phyloP scores from a whole-genome alignment of 306 rosid genomes.

The Adenanthera pavonina region DNA sequence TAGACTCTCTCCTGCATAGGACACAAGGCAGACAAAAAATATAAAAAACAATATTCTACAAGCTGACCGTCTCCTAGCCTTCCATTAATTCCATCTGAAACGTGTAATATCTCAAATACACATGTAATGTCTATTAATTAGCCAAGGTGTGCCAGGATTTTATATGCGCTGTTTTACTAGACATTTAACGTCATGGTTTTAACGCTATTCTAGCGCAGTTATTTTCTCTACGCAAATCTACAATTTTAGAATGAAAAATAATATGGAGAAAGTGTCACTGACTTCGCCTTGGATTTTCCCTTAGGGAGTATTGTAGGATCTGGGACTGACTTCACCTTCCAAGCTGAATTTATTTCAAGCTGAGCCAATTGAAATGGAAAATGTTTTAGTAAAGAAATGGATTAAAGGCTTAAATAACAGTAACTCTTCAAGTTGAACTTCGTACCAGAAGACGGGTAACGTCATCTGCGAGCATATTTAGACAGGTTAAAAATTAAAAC shows the following conservation, averaged over 20 bases:
- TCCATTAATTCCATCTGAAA: background rate
- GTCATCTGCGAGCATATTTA: constrained; percentile 59
- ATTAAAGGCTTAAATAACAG: background rate
- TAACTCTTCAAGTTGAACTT: background rate
- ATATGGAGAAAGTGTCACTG: constrained; percentile 31
- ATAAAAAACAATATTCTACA: background rate
- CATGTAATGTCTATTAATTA: background rate
- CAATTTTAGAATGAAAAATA: constrained; percentile 15
- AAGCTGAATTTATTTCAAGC: constrained; percentile 57
- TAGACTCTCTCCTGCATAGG: constrained; percentile 63
- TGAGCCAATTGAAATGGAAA: constrained; percentile 29
- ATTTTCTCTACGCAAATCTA: background rate
- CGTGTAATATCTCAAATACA: background rate
- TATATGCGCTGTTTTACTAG: background rate
- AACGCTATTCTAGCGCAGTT: background rate
- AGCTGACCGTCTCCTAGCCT: constrained; percentile 9
- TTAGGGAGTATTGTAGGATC: constrained; percentile 75
- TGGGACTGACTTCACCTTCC: constrained; percentile 66
- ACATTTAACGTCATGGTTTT: too few species aligned
- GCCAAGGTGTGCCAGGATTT: background rate
- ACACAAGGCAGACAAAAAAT: constrained; percentile 3
- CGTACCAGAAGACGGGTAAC: constrained; percentile 82
- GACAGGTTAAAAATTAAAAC: background rate
- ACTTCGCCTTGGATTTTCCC: constrained; percentile 86
- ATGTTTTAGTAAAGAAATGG: background rate